Conservation (phyloP, 495 filamentous ascomycete species). For the Tuber indicum region DNA sequence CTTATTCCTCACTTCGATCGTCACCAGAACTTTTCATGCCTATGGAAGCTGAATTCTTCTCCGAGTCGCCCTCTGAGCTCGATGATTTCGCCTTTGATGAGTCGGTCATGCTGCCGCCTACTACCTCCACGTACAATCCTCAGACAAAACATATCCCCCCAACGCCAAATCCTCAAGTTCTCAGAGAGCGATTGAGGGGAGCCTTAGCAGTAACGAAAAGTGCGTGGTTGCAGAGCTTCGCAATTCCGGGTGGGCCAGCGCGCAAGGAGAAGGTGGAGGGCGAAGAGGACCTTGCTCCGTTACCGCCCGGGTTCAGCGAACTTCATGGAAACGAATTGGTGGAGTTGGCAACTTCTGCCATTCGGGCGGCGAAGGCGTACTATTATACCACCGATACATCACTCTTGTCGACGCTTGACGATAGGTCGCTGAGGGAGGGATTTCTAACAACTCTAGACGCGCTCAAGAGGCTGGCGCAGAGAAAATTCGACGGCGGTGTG, state of each 20-base stretch:
- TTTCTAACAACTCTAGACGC: slow-evolving; percentile 80
- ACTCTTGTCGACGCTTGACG: slow-evolving; percentile 39
- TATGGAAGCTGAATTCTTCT: slow-evolving; percentile 37
- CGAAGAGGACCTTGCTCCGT: slow-evolving; percentile 37
- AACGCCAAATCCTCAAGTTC: slow-evolving; percentile 69
- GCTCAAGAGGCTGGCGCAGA: slow-evolving; percentile 78
- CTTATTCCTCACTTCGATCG: slow-evolving; percentile 42
- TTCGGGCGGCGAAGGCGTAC: slow-evolving; percentile 89
- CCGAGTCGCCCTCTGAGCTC: slow-evolving; percentile 52
- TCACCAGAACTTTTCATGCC: slow-evolving; percentile 40
- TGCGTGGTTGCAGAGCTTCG: slow-evolving; percentile 51
- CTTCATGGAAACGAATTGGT: slow-evolving; percentile 85
- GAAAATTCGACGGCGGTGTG: slow-evolving; percentile 81
- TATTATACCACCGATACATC: slow-evolving; percentile 51
- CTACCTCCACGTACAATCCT: slow-evolving; percentile 89
- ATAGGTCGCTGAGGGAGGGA: slow-evolving; percentile 50
- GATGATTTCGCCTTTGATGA: slow-evolving; percentile 56
- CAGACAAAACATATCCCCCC: slow-evolving; percentile 79
- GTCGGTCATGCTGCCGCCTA: slow-evolving; percentile 81
- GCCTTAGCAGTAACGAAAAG: slow-evolving; percentile 60
- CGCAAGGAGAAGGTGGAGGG: slow-evolving; percentile 39
- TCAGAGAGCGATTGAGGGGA: slow-evolving; percentile 66
- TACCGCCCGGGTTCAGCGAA: slow-evolving; percentile 64
- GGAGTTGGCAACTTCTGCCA: slow-evolving; percentile 86
- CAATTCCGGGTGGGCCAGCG: slow-evolving; percentile 35